Evolutionary conservation across 116 monocot genomes (phyloP).

Genomic region (Zostera marina): DNA sequence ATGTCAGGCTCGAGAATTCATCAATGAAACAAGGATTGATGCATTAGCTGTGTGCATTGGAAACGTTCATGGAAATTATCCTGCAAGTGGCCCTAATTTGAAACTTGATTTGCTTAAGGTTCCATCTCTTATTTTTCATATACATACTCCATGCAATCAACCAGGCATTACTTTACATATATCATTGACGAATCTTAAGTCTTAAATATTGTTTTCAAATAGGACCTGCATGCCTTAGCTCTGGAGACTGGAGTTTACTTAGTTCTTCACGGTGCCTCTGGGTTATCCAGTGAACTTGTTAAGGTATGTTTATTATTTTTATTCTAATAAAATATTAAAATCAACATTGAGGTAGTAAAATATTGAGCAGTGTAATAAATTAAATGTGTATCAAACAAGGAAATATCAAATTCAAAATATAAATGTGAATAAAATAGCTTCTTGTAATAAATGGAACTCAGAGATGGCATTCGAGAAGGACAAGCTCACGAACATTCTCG

Average conservation of each 20-base stretch:
- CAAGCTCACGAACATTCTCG: no score
- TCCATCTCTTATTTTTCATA: conserved; percentile 1
- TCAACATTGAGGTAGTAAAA: no score
- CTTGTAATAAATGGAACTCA: no score
- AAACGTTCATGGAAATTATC: conserved; percentile 93
- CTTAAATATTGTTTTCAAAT: background rate
- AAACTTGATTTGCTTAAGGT: conserved; percentile 87
- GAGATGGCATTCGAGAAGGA: no score
- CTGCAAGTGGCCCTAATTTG: conserved; percentile 63
- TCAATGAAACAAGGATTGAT: conserved; percentile 74
- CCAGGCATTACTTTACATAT: background rate
- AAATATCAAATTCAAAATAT: no score
- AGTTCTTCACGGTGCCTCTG: conserved; percentile 95
- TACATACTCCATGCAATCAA: background rate
- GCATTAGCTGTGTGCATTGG: conserved; percentile 93
- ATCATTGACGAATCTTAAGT: background rate
- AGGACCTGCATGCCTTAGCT: conserved; percentile 63
- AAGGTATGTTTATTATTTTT: conserved; percentile 32
- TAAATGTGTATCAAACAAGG: no score
- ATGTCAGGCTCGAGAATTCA: conserved; percentile 76
- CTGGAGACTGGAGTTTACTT: conserved; percentile 47
- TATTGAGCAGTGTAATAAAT: no score
- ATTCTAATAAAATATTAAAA: background rate
- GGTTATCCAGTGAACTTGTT: conserved; percentile 47
- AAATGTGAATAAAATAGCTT: no score